phyloP scores from a whole-genome alignment of 208 protist genomes.

The Leptomonas seymouri region DNA sequence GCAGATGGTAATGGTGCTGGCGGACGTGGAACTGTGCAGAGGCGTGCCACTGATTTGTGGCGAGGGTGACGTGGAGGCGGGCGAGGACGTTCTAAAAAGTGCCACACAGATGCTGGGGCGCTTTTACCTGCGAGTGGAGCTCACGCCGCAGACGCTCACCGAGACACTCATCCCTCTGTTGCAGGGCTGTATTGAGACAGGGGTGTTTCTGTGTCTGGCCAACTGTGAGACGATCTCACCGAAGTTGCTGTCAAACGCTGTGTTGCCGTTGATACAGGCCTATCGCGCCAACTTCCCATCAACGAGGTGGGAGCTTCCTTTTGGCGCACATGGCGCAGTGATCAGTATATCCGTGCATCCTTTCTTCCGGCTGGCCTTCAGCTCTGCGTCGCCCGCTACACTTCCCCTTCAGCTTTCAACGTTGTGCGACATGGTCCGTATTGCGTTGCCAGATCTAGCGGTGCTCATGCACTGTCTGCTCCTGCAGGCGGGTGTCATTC shows the following conservation, averaged over 20 bases:
- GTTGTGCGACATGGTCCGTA: conserved; percentile 20
- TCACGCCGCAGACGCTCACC: conserved; percentile 35
- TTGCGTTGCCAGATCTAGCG: conserved; percentile 29
- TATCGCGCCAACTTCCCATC: conserved; percentile 13
- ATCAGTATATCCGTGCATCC: conserved; percentile 22
- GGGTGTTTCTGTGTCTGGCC: conserved; percentile 63
- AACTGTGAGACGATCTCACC: conserved; percentile 50
- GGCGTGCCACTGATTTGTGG: conserved; percentile 37
- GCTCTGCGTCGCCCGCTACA: not conserved
- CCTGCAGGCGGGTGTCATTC: conserved; percentile 12
- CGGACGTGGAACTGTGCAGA: conserved; percentile 23
- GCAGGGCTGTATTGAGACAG: conserved; percentile 62
- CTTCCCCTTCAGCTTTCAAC: conserved; percentile 14
- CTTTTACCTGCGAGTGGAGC: conserved; percentile 67
- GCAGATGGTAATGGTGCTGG: conserved; percentile 22
- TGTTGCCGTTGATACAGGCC: conserved; percentile 21
- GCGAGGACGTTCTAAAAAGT: conserved; percentile 26
- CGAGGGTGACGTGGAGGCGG: conserved; percentile 12
- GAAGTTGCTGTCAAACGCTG: conserved; percentile 8
- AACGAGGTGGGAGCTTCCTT: conserved; percentile 24
- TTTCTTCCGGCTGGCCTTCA: conserved; percentile 28
- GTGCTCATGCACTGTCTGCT: conserved; percentile 55
- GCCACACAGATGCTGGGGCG: conserved; percentile 49
- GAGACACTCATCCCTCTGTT: conserved; percentile 47
- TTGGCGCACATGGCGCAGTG: not conserved